Conservation (phyloP, 768 basidiomycete species). For the Stropharia rugosoannulata region DNA sequence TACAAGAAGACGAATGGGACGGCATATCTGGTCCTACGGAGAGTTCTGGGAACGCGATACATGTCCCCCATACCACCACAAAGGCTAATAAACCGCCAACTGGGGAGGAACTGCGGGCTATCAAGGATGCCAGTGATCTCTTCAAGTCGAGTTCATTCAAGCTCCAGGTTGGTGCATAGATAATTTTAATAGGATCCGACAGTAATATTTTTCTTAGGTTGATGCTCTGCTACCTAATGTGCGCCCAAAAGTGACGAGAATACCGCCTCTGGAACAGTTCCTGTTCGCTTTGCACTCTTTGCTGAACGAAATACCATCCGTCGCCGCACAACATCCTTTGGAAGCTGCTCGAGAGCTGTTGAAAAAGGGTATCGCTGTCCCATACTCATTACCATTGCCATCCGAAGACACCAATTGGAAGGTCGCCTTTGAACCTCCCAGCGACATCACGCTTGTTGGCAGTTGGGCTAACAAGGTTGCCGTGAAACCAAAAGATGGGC, state of each 20-base stretch:
- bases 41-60: neutral
- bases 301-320: constrained; percentile 56
- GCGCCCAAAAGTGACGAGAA: constrained; percentile 59
- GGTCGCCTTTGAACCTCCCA: constrained; percentile 76
- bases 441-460: constrained; percentile 75
- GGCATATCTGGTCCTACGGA: constrained; percentile 16
- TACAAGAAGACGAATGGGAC: constrained; percentile 27
- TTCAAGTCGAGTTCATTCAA: constrained; percentile 83
- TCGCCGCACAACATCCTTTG: constrained; percentile 64
- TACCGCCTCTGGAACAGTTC: constrained; percentile 63
- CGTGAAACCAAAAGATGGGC: constrained; percentile 69
- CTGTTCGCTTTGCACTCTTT: constrained; percentile 67
- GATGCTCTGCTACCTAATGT: constrained; percentile 79
- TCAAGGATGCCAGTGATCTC: constrained; percentile 74
- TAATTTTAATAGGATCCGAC: neutral
- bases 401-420: constrained; percentile 87
- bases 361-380: constrained; percentile 58
- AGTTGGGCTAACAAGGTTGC: constrained; percentile 82
- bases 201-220: constrained; percentile 46
- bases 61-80: constrained; percentile 11
- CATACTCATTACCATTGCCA: constrained; percentile 69
- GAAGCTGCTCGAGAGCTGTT: constrained; percentile 55
- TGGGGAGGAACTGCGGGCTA: constrained; percentile 65
- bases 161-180: constrained; percentile 56
- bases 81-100: constrained; percentile 56